These are phyloP conservation scores for Eimeria falciformis DNA, from an alignment of 169 alveolate species.

Conservation along the genomic window DNA sequence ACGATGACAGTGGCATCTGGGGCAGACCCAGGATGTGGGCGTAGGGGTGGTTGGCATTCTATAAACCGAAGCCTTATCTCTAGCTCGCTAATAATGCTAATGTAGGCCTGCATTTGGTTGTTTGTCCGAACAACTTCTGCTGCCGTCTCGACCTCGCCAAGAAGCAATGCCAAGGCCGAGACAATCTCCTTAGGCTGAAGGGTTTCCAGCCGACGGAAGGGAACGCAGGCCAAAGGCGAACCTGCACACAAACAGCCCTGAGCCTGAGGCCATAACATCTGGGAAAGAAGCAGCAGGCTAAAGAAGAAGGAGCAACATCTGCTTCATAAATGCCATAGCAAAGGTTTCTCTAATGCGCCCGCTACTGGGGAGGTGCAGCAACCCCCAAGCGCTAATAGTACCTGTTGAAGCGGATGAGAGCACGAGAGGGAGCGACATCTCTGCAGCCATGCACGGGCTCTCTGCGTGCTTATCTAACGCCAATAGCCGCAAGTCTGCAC, in stretches of 20 bases:
- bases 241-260: conserved; percentile 1
- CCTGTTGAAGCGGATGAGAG: background rate
- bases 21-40: no score
- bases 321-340: no score
- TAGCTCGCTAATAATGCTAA: conserved; percentile 12
- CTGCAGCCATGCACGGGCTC: background rate
- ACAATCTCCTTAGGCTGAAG: background rate
- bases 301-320: background rate
- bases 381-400: no score
- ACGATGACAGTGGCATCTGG: no score
- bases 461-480: background rate
- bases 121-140: background rate
- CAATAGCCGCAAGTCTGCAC: background rate
- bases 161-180: background rate
- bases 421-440: conserved; percentile 7
- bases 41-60: background rate
- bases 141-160: background rate
- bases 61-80: background rate
- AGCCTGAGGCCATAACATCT: background rate
- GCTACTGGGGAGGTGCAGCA: no score
- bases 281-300: background rate
- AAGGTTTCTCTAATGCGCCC: no score
- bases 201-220: conserved; percentile 28
- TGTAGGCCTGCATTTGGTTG: conserved; percentile 1
- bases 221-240: conserved; percentile 11